A percentile compares a stretch with the other conserved stretches of the same genome.
Evolutionary conservation across 1,139 yeast species (phyloP).

Genomic region (Blastobotrys niveus): DNA sequence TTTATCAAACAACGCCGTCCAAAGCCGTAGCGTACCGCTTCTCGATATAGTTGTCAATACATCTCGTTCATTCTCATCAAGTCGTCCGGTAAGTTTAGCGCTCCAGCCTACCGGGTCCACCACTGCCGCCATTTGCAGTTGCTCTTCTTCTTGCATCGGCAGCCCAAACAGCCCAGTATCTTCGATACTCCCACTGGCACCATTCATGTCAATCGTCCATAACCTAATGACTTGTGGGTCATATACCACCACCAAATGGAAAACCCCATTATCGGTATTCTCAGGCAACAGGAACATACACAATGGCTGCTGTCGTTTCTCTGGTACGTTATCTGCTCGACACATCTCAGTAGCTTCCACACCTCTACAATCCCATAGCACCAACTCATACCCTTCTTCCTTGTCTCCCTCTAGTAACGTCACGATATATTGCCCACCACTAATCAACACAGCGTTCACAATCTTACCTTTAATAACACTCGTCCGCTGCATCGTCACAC

Average conservation of each 20-base stretch:
- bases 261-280: conserved; percentile 18
- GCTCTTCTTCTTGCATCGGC: conserved; percentile 25
- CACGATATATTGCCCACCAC: conserved; percentile 47
- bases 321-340: conserved; percentile 8
- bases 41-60: conserved; percentile 55
- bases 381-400: conserved; percentile 39
- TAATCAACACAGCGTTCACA: conserved; percentile 48
- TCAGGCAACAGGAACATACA: conserved; percentile 48
- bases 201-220: conserved; percentile 17
- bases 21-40: conserved; percentile 51
- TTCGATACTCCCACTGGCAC: conserved; percentile 1
- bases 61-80: conserved; percentile 40
- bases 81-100: conserved; percentile 35
- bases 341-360: conserved; percentile 25
- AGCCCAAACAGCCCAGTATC: conserved; percentile 26
- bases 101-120: conserved; percentile 65
- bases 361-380: conserved; percentile 58
- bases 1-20: conserved; percentile 38
- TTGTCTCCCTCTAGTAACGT: conserved; percentile 39
- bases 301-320: conserved; percentile 32
- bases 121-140: conserved; percentile 47
- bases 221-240: conserved; percentile 16
- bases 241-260: conserved; percentile 44
- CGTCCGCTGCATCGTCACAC: conserved; percentile 27
- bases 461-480: conserved; percentile 38